Evolutionary conservation across 768 basidiomycete genomes (phyloP).

Genomic region (Chalciporus pseudorubinellus): DNA sequence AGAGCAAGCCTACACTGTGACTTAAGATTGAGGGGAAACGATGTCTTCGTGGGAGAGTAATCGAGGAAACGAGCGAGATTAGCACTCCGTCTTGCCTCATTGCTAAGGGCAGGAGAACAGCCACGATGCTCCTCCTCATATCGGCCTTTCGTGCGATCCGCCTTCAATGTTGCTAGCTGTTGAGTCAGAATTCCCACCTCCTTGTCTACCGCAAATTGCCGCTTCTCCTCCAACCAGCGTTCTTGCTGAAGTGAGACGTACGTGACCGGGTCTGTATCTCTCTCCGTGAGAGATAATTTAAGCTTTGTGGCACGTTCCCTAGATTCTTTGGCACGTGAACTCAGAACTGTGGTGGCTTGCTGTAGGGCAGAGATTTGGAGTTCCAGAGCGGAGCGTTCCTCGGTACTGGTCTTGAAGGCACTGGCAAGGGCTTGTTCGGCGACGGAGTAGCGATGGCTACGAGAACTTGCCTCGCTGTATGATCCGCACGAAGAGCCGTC

Average conservation of each 20-base stretch:
- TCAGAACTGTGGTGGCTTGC: constrained; percentile 42
- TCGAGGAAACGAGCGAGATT: constrained; percentile 42
- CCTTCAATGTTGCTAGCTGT: constrained; percentile 34
- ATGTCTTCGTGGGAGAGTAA: constrained; percentile 32
- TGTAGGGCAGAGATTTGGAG: constrained; percentile 48
- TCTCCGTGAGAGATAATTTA: constrained; percentile 36
- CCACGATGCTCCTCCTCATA: constrained; percentile 17
- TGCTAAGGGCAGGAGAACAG: constrained; percentile 15
- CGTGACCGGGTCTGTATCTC: constrained; percentile 36
- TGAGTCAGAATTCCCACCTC: constrained; percentile 37
- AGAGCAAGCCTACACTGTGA: constrained; percentile 25
- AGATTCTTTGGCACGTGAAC: constrained; percentile 45
- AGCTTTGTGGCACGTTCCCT: constrained; percentile 42
- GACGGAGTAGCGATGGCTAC: constrained; percentile 41
- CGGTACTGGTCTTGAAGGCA: constrained; percentile 33
- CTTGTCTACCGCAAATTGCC: constrained; percentile 35
- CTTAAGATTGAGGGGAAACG: constrained; percentile 33
- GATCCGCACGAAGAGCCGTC: constrained; percentile 29
- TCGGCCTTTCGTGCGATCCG: constrained; percentile 21
- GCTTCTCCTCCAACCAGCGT: constrained; percentile 52
- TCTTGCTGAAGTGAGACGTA: constrained; percentile 43
- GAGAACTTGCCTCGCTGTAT: constrained; percentile 24
- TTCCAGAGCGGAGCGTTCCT: constrained; percentile 39
- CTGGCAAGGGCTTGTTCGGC: constrained; percentile 44
- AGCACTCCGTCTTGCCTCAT: constrained; percentile 29